Conservation (phyloP, 495 filamentous ascomycete genomes). For the Platismatia glauca region DNA sequence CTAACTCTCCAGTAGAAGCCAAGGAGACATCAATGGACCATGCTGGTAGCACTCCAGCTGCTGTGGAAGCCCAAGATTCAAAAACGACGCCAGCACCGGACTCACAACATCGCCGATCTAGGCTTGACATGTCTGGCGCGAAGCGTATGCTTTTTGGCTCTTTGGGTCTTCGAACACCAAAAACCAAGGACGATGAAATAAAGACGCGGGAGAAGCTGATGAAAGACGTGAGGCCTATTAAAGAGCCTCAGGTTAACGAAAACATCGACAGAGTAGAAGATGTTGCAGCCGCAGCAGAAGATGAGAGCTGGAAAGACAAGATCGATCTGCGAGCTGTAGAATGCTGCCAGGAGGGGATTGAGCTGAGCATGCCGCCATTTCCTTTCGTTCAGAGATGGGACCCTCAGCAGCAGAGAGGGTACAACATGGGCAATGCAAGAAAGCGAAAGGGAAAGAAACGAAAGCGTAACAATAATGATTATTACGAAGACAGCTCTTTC, state of each 20-base stretch:
- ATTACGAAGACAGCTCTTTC: constrained; percentile 21
- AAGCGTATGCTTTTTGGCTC: constrained; percentile 62
- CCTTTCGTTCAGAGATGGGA: constrained; percentile 90
- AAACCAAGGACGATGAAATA: constrained; percentile 57
- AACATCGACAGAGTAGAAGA: constrained; percentile 24
- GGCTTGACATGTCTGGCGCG: constrained; percentile 56
- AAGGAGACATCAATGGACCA: background rate
- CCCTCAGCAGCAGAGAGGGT: constrained; percentile 50
- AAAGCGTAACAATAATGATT: constrained; percentile 32
- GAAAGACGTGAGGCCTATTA: constrained; percentile 25
- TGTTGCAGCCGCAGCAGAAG: constrained; percentile 25
- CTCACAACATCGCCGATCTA: constrained; percentile 38
- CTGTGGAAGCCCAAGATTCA: background rate
- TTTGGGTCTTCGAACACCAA: constrained; percentile 59
- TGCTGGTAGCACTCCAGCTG: background rate
- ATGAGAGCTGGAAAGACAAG: constrained; percentile 60
- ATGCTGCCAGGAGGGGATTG: constrained; percentile 64
- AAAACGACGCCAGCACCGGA: constrained; percentile 19
- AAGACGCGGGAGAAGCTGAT: constrained; percentile 48
- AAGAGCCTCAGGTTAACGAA: constrained; percentile 18
- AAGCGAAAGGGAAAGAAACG: constrained; percentile 51
- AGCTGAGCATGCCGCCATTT: constrained; percentile 72
- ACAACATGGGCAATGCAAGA: constrained; percentile 36
- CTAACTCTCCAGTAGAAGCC: background rate
- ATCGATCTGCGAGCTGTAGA: constrained; percentile 70